Base-by-base conservation (phyloP, 306 rosid species). In the Hippophae tibetana region DNA sequence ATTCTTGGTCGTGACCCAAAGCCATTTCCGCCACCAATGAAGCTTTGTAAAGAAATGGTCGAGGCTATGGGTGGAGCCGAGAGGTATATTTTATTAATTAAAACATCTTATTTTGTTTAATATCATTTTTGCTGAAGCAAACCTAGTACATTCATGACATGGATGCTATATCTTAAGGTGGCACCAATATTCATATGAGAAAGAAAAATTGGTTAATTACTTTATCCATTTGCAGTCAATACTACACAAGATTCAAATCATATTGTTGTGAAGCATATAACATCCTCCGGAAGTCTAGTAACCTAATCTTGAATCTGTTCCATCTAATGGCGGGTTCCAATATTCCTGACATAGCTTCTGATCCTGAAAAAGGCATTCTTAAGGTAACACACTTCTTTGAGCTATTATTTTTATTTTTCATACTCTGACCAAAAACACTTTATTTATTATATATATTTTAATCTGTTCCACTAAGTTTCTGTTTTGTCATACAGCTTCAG, bases 1-100 rank as follows among this genome's bases (percentile, higher is more conserved):
- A 92, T 92, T 69, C 95, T 92, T 41, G 99, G 99, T 10, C 82
- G 86, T 67, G 96, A 92, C 73, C 99, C 96, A 53, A 92, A 92
- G 86, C 99, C 96, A 50, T 92, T 92, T 80, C 99, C 96, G 47
- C 99, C 99, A 42, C 99, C 99, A 52, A 88, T 92, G 99, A 92
- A 92, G 81, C 96, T 92, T 54, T 92, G 99, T 81, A 92, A 88
- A 78, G 99, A 88, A 85, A 92, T 92, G 96, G 99, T 92, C 49
- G 99, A 88, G 83, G 98, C 98, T 49, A 90, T 90, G 98, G 98
- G 98, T 66, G 98, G 98, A 69, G 95, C 94, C 58, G 98, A 90
- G 77, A 87, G 98, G 98, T 87, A 67, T 3, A 14, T 60, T 7
- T 64, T 3, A n/a, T 12, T n/a, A 60, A 55, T 44, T 40, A 13